Base-by-base conservation (phyloP, 768 basidiomycete genomes). In the Leucogyrophana mollusca region DNA sequence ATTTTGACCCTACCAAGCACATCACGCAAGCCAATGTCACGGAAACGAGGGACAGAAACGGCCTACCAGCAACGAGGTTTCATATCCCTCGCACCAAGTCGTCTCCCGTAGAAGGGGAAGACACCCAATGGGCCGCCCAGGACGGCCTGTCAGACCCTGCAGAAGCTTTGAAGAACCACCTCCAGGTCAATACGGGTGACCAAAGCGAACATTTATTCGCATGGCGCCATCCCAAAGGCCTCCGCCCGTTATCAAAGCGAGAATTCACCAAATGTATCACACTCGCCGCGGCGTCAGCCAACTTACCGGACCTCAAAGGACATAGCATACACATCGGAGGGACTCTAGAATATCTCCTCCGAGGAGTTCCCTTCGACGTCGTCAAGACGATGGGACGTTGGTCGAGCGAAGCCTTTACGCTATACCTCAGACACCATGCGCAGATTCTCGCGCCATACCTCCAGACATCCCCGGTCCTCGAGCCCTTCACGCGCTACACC, bases 321-420 rank as follows among this genome's bases (percentile, higher is more conserved):
- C 51, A 52, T 10, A 44, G 47, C 18, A 8, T 66, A n/a, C 49
- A 54, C 5, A 68, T 68, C 20, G 61, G 66, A 0, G 35, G 64
- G 0, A 51, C 62, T 0, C 60, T 61, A 0, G 46, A 66, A 21
- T 47, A 68, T 7, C 50, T 69, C 0, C 52, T 67, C 0, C 27
- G 39, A 0, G 64, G 65, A 3, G 49, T 61, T 1, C 51, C 57
- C 1, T 67, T 69, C 1, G 59, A 70, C 7, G 51, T 68, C 0
- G 63, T 71, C 0, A 61, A 62, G 3, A 47, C 55, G 3, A 60
- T 56, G 32, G 69, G 69, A 0, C 43, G 61, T 1, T 72, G 69
- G 69, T 56, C 51, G 3, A 57, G 64, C 14, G 59, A 64, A 14
- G 49, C 66, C 0, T 69, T 69, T 42, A 17, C 33, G 0, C n/a